Conservation (phyloP, 2,329 filamentous ascomycete genomes). For the Aspergillus sp. region DNA sequence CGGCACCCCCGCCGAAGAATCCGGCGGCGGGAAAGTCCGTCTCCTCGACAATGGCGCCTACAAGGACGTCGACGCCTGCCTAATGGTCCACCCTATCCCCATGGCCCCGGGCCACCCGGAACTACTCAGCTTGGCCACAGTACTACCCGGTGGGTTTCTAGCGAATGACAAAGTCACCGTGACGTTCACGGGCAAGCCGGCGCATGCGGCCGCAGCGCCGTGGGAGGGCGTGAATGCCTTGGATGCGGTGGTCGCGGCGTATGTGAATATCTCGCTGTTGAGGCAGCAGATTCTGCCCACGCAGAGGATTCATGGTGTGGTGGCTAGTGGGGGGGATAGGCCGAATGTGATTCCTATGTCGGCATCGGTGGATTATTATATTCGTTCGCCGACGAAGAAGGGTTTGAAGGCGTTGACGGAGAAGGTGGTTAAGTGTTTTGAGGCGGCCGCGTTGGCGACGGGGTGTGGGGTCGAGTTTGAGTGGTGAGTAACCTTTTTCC, state of each 20-base stretch:
- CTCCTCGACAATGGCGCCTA: constrained; percentile 48
- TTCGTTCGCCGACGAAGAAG: constrained; percentile 44
- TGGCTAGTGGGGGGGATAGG: constrained; percentile 54
- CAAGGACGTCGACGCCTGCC: constrained; percentile 37
- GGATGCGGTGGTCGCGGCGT: constrained; percentile 55
- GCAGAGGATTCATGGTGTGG: constrained; percentile 54
- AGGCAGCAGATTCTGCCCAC: constrained; percentile 58
- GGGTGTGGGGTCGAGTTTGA: constrained; percentile 34
- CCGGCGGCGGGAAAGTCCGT: constrained; percentile 39
- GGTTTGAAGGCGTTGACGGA: constrained; percentile 38
- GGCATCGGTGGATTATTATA: constrained; percentile 47
- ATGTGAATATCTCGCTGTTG: constrained; percentile 50
- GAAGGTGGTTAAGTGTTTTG: constrained; percentile 34
- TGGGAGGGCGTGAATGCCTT: constrained; percentile 62
- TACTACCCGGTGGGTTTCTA: constrained; percentile 30
- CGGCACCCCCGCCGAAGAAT: constrained; percentile 40
- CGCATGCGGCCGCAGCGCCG: constrained; percentile 57
- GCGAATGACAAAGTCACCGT: constrained; percentile 37
- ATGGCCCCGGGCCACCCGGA: constrained; percentile 26
- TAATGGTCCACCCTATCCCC: constrained; percentile 45
- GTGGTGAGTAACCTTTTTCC: constrained; percentile 18
- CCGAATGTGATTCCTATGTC: constrained; percentile 60
- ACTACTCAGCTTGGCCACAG: constrained; percentile 26
- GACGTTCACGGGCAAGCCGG: constrained; percentile 53
- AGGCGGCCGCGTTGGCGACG: constrained; percentile 35